Percentiles rank a stretch among this genome's conserved stretches.
Evolutionary conservation across 2,329 filamentous ascomycete species (phyloP).

Genomic region (Xylaria sp.): DNA sequence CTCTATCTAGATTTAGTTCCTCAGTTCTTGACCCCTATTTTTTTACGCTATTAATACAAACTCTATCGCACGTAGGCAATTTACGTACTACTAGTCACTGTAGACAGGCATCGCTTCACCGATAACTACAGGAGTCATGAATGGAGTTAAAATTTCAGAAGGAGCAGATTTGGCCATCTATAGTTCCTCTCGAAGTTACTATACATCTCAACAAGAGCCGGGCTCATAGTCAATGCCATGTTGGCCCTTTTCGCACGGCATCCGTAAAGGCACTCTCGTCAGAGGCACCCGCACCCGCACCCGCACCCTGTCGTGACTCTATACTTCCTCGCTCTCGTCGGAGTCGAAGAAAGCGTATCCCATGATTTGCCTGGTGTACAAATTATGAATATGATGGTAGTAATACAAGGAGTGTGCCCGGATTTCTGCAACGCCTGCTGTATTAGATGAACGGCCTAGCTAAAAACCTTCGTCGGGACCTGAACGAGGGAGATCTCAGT

Average conservation of each 20-base stretch:
- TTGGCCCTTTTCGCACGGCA: slow-evolving; percentile 9
- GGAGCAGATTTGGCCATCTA: slow-evolving; percentile 18
- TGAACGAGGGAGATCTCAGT: slow-evolving; percentile 15
- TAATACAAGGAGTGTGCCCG: slow-evolving; percentile 37
- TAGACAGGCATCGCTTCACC: neutral
- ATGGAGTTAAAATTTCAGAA: neutral
- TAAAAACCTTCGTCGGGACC: neutral
- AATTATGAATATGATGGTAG: slow-evolving; percentile 30
- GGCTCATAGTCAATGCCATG: neutral
- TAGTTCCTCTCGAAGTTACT: neutral
- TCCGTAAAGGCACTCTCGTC: neutral
- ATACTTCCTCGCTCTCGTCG: slow-evolving; percentile 23
- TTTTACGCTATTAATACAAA: no score
- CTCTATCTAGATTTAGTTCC: no score
- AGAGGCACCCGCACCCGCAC: neutral
- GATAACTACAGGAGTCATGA: neutral
- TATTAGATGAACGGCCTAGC: slow-evolving; percentile 5
- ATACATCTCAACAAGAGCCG: slow-evolving; percentile 3
- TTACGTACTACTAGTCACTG: no score
- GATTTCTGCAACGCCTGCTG: slow-evolving; percentile 17
- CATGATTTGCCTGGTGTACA: slow-evolving; percentile 36
- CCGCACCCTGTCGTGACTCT: slow-evolving; percentile 18
- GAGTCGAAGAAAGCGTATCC: slow-evolving; percentile 24
- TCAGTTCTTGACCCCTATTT: no score
- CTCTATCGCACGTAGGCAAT: no score